Conservation (phyloP, 2,329 filamentous ascomycete genomes). For the Phialemonium atrogriseum region DNA sequence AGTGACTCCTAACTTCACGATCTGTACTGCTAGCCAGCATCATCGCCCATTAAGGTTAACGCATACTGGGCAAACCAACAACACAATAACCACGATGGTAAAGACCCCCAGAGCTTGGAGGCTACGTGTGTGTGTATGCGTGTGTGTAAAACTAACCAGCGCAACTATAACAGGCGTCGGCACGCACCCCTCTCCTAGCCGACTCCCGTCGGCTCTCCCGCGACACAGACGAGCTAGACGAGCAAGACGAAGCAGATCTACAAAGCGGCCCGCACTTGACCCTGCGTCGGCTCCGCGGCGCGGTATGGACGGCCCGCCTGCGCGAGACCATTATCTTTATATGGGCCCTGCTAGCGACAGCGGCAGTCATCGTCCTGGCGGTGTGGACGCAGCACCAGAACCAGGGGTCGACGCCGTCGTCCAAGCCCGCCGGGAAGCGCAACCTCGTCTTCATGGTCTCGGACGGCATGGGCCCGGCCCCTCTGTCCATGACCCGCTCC, state of each 20-base stretch:
- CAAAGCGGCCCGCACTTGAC: constrained; percentile 11
- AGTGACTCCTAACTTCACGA: too few relatives aligned
- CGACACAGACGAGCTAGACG: constrained; percentile 19
- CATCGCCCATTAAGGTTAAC: too few relatives aligned
- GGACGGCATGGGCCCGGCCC: constrained; percentile 95
- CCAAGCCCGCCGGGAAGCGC: constrained; percentile 56
- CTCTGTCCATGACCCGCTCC: constrained; percentile 75
- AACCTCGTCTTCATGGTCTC: constrained; percentile 99
- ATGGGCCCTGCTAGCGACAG: constrained; percentile 78
- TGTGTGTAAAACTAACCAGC: too few relatives aligned
- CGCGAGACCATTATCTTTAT: constrained; percentile 69
- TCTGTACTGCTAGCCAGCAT: too few relatives aligned
- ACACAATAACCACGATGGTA: too few relatives aligned
- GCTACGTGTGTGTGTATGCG: too few relatives aligned
- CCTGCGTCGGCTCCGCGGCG: neutral
- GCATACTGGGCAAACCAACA: too few relatives aligned
- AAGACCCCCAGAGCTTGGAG: too few relatives aligned
- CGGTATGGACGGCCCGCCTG: constrained; percentile 29
- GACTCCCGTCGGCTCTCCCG: constrained; percentile 20
- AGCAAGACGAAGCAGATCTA: constrained; percentile 23
- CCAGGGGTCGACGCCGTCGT: constrained; percentile 28
- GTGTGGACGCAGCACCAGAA: constrained; percentile 69
- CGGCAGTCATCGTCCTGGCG: constrained; percentile 68
- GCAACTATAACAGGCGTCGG: neutral
- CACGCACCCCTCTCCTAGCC: constrained; percentile 33